Percentiles rank a stretch among this genome's conserved stretches.
phyloP scores from a whole-genome alignment of 2,329 filamentous ascomycete species.

The Exophiala bonariae region DNA sequence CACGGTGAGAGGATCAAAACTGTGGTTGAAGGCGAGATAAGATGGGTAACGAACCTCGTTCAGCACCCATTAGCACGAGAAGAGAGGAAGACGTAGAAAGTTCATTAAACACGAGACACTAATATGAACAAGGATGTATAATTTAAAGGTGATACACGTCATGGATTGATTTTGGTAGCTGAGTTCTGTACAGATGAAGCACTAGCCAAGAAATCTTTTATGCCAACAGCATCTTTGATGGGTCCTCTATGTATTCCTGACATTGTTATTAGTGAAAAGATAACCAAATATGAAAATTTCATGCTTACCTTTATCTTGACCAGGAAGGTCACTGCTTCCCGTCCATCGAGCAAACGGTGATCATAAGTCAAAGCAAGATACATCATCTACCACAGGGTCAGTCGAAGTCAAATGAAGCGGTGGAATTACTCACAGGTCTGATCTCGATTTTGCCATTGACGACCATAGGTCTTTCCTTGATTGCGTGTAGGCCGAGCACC shows the following conservation, averaged over 20 bases:
- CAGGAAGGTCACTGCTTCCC: conserved; percentile 93
- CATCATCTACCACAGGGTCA: conserved; percentile 71
- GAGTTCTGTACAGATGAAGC: background rate
- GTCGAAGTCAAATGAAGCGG: background rate
- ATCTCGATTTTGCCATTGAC: conserved; percentile 94
- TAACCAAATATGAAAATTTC: too few species aligned
- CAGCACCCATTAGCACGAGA: too few species aligned
- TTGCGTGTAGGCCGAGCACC: conserved; percentile 89
- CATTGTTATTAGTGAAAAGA: conserved; percentile 7
- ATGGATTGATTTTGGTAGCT: background rate
- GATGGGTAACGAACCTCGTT: too few species aligned
- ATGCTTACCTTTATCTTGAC: conserved; percentile 77
- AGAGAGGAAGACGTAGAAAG: too few species aligned
- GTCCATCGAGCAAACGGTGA: conserved; percentile 89
- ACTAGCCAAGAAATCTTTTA: conserved; percentile 2
- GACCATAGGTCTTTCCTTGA: conserved; percentile 88
- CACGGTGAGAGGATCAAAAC: too few species aligned
- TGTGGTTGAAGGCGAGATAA: too few species aligned
- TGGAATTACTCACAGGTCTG: conserved; percentile 61
- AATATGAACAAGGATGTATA: too few species aligned
- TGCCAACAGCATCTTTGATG: conserved; percentile 26
- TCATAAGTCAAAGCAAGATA: conserved; percentile 97
- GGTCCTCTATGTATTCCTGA: conserved; percentile 28
- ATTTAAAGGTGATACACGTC: background rate
- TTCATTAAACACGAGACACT: too few species aligned